A percentile compares a stretch with the other conserved stretches of the same genome.
Evolutionary conservation across 2,329 filamentous ascomycete species (phyloP).

Genomic region (Parastagonospora avenae): DNA sequence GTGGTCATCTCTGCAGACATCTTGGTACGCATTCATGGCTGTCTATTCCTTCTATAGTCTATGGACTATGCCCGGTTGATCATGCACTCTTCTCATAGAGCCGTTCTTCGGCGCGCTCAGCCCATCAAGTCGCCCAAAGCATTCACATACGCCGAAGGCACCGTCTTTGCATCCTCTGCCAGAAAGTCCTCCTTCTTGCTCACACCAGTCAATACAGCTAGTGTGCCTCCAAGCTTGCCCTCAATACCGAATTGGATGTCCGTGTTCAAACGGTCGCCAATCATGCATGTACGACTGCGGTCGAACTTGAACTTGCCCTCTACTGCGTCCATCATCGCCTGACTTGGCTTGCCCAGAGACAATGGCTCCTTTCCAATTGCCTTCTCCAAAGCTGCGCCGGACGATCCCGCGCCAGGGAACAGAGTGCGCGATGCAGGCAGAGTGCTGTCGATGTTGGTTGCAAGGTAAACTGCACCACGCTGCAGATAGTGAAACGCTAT

Average conservation of each 20-base stretch:
- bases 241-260: constrained; percentile 96
- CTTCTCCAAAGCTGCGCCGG: constrained; percentile 76
- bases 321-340: constrained; percentile 99
- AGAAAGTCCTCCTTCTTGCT: constrained; percentile 83
- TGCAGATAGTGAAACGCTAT: constrained; percentile 85
- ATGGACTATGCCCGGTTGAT: background rate
- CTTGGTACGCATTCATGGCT: too few relatives aligned
- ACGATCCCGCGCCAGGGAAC: constrained; percentile 89
- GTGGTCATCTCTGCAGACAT: too few relatives aligned
- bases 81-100: too few relatives aligned
- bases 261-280: constrained; percentile 91
- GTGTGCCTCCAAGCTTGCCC: constrained; percentile 85
- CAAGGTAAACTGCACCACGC: constrained; percentile 82
- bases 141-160: constrained; percentile 84
- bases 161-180: constrained; percentile 67
- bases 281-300: constrained; percentile 86
- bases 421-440: constrained; percentile 80
- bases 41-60: background rate
- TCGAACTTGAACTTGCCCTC: constrained; percentile 95
- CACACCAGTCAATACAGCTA: constrained; percentile 91
- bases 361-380: constrained; percentile 68
- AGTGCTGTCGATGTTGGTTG: constrained; percentile 91
- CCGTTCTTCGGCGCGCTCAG: constrained; percentile 14
- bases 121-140: constrained; percentile 74
- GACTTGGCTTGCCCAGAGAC: constrained; percentile 89